These are phyloP conservation scores for Sordariomycetes sp. DNA, from an alignment of 2,329 filamentous ascomycete species.

Conservation along the genomic window DNA sequence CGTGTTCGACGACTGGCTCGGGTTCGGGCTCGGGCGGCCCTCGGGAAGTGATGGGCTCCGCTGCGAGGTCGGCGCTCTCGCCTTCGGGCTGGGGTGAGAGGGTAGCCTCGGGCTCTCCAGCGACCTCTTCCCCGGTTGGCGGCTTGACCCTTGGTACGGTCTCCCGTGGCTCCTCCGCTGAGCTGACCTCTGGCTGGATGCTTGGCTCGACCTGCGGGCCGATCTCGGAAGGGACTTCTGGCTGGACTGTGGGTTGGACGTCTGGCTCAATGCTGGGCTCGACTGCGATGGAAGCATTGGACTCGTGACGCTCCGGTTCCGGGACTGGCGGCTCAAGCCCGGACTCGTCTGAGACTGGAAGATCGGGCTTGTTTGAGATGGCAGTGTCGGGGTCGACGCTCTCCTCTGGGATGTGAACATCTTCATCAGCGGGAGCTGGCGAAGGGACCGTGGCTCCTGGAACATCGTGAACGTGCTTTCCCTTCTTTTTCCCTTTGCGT, in stretches of 20 bases:
- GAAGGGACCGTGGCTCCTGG: neutral
- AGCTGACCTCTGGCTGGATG: neutral
- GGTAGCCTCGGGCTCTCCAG: neutral
- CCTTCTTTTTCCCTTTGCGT: conserved; percentile 6
- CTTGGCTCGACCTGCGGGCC: neutral
- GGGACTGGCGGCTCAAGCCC: neutral
- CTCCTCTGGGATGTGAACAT: neutral
- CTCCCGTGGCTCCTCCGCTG: neutral
- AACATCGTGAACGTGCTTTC: neutral
- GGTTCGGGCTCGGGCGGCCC: neutral
- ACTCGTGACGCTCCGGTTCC: neutral
- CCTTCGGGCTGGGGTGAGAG: neutral
- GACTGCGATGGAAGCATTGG: neutral
- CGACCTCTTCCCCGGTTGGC: neutral
- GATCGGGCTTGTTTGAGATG: neutral
- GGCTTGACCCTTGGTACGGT: neutral
- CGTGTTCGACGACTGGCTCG: neutral
- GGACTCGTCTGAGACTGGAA: neutral
- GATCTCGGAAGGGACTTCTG: neutral
- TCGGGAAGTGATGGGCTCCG: neutral
- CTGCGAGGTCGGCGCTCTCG: neutral
- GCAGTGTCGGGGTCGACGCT: neutral
- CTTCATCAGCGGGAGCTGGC: neutral
- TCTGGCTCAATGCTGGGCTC: neutral
- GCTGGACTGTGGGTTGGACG: neutral